Evolutionary conservation across 2,329 filamentous ascomycete species (phyloP).

Genomic region (Hypoxylon sp.): DNA sequence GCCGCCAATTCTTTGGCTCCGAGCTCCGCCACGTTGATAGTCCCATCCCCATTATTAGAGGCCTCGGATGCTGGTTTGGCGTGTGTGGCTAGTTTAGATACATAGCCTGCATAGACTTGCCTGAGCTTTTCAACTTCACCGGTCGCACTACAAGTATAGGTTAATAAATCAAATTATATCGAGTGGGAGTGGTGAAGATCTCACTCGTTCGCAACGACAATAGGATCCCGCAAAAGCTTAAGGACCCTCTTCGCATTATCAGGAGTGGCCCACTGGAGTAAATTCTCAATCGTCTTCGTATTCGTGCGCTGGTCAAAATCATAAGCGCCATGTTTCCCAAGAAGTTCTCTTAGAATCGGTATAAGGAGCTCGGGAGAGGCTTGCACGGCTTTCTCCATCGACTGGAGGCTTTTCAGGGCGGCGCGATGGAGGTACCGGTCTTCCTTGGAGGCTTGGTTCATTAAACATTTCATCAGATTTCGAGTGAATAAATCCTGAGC

Average conservation of each 20-base stretch:
- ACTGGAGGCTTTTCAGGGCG: conserved; percentile 80
- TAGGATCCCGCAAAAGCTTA: conserved; percentile 60
- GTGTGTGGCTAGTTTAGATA: conserved; percentile 64
- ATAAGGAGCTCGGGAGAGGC: conserved; percentile 70
- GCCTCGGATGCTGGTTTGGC: conserved; percentile 49
- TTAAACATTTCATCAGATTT: conserved; percentile 84
- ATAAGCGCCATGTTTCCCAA: conserved; percentile 76
- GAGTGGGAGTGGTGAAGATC: conserved; percentile 8
- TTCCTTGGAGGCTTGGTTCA: conserved; percentile 83
- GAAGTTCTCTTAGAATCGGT: conserved; percentile 73
- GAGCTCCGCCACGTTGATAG: conserved; percentile 55
- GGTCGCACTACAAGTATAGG: conserved; percentile 43
- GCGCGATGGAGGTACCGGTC: conserved; percentile 85
- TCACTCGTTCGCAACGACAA: conserved; percentile 55
- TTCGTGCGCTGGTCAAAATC: conserved; percentile 90
- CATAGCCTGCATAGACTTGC: conserved; percentile 66
- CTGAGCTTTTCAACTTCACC: conserved; percentile 58
- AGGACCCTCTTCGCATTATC: conserved; percentile 68
- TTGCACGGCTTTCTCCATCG: conserved; percentile 74
- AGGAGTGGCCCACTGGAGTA: conserved; percentile 71
- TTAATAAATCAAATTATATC: conserved; percentile 51
- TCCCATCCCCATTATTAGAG: conserved; percentile 48
- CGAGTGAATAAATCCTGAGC: conserved; percentile 78
- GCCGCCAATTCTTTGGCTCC: conserved; percentile 66
- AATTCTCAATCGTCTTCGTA: conserved; percentile 83